Percentiles rank a stretch among this genome's conserved stretches.
These are phyloP conservation scores for Phaffomyces opuntiae DNA, from an alignment of 805 yeast genomes.

Conservation along the genomic window DNA sequence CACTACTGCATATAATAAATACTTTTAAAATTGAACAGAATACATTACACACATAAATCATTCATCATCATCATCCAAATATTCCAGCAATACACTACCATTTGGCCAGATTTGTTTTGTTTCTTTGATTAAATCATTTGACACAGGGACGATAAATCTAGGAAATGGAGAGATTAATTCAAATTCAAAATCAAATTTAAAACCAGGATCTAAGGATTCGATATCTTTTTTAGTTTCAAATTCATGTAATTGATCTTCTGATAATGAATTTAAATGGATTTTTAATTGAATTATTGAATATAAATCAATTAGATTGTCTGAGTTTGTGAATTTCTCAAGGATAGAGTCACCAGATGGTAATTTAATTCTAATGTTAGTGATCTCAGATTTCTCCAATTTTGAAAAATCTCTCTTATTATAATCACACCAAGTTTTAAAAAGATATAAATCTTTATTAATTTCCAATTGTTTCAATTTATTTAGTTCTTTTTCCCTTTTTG, in stretches of 20 bases:
- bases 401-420: conserved; percentile 4
- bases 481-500: conserved; percentile 16
- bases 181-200: conserved; percentile 41
- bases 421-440: not conserved
- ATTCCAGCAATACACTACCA: conserved; percentile 56
- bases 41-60: too few species aligned
- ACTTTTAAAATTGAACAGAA: too few species aligned
- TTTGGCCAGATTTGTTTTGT: conserved; percentile 57
- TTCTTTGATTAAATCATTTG: conserved; percentile 29
- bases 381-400: conserved; percentile 24
- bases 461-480: not conserved
- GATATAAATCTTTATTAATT: conserved; percentile 4
- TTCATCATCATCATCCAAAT: conserved; percentile 18
- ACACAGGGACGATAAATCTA: conserved; percentile 37
- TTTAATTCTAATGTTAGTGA: conserved; percentile 44
- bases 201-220: not conserved
- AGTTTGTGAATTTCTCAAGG: conserved; percentile 35
- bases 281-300: conserved; percentile 44
- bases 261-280: conserved; percentile 18
- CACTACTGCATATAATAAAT: too few species aligned
- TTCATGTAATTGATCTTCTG: conserved; percentile 1
- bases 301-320: conserved; percentile 37
- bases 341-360: conserved; percentile 46
- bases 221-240: not conserved
- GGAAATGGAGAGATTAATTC: conserved; percentile 59